Base-by-base conservation (phyloP, 2,329 filamentous ascomycete species). In the Boeremia exigua region DNA sequence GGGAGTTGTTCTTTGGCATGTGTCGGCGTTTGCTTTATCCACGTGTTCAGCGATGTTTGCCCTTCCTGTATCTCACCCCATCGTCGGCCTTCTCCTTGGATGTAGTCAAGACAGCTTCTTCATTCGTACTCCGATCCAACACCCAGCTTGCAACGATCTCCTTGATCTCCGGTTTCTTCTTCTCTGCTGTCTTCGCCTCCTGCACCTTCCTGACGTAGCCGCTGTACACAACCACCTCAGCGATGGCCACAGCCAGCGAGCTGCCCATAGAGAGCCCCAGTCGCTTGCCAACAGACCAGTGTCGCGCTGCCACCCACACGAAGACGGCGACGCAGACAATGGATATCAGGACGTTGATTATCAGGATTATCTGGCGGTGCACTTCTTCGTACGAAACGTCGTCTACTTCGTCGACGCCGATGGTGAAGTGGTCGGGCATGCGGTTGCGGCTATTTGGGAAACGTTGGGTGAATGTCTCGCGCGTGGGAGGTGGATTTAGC, bases 261-360 rank as follows among this genome's bases (percentile, higher is more conserved):
- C 90, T 89, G 6, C 83, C 84, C 78, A 95, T 82, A 29, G 88
- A 88, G 45, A 93, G 74, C 34, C 89, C 88, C 57, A 95, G 70
- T 25, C 91, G 80, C 38, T 86, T 82, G 0, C 90, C 86, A 1
- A 88, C 84, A 59, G 83, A 88, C 90, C 90, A 94, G 82, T 89
- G 90, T 46, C 87, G 81, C 1, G 88, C 88, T 14, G 84, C 83
- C n/a, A 92, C 82, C 91, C 90, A 95, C 30, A 95, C 83, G 7
- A 89, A 90, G 2, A 84, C 86, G 2, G 87, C 89, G 46, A 89
- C 90, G 39, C 93, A 91, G 2, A 94, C 79, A 48, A 97, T 90
- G 47, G 91, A 96, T 48, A 96, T 82, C 34, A 97, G 78, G 46
- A 98, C 92, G 74, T 98, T 99, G 67, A 96, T 82, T 47, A 98